A percentile compares a stretch with the other conserved stretches of the same genome.
phyloP scores from a whole-genome alignment of 2,329 filamentous ascomycete species.

The Colletotrichum tropicale region DNA sequence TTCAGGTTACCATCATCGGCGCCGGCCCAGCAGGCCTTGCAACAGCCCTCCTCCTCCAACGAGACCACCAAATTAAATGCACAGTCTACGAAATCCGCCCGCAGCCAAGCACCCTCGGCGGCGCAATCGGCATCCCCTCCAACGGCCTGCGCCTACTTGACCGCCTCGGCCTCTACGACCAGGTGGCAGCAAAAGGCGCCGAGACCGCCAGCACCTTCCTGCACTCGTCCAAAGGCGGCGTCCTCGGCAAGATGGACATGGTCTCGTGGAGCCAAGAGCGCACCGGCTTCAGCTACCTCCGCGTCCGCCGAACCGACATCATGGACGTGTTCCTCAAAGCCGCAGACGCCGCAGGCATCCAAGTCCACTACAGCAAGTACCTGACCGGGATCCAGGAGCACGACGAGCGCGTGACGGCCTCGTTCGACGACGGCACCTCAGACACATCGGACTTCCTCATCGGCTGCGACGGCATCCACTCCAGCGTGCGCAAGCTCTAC shows the following conservation, averaged over 20 bases:
- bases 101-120: neutral
- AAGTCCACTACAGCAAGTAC: neutral
- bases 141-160: conserved; percentile 4
- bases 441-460: conserved; percentile 39
- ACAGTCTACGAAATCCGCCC: conserved; percentile 10
- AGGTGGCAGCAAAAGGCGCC: neutral
- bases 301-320: neutral
- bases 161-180: neutral
- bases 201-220: neutral
- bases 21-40: conserved; percentile 32
- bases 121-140: conserved; percentile 5
- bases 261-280: neutral
- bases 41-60: neutral
- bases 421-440: conserved; percentile 41
- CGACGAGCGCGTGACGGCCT: conserved; percentile 24
- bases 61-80: neutral
- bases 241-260: conserved; percentile 5
- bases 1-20: conserved; percentile 3
- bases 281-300: conserved; percentile 7
- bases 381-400: neutral
- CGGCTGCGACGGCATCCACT: conserved; percentile 45
- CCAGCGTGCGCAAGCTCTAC: conserved; percentile 32
- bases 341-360: neutral
- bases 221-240: neutral
- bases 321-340: neutral